Percentiles rank a stretch among this genome's conserved stretches.
Conservation (phyloP, 164 flowering plant species). For the Vitis vinifera region DNA sequence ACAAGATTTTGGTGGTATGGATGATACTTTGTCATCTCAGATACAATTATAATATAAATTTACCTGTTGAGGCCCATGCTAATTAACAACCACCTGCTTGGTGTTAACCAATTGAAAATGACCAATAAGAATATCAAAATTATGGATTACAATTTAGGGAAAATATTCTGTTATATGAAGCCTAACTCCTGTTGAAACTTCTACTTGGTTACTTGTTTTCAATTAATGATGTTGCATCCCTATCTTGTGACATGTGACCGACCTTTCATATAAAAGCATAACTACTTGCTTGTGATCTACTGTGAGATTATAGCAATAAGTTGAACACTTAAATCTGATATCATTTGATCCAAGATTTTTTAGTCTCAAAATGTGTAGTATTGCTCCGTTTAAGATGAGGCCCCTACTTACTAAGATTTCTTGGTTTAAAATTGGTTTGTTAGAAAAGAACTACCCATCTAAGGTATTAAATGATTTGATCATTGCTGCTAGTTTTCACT, state of each 20-base stretch:
- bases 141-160: neutral
- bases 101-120: constrained; percentile 15
- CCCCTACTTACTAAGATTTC: too few relatives aligned
- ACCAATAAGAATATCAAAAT: constrained; percentile 8
- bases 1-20: too few relatives aligned
- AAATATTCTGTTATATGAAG: neutral
- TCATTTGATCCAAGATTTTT: neutral
- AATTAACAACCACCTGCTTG: constrained; percentile 5
- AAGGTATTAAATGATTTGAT: too few relatives aligned
- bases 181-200: neutral
- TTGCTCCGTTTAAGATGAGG: neutral
- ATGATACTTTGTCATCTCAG: too few relatives aligned
- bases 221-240: too few relatives aligned
- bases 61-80: constrained; percentile 17
- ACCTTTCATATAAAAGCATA: neutral
- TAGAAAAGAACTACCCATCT: too few relatives aligned
- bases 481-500: too few relatives aligned
- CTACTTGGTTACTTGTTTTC: too few relatives aligned
- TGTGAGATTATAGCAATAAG: constrained; percentile 6
- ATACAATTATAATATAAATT: neutral
- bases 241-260: neutral
- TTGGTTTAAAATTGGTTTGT: too few relatives aligned
- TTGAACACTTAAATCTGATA: neutral
- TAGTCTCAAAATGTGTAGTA: neutral
- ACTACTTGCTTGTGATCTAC: neutral